A percentile compares a stretch with the other conserved stretches of the same genome.
phyloP scores from a whole-genome alignment of 2,329 filamentous ascomycete species.

The Cryphonectria japonica region DNA sequence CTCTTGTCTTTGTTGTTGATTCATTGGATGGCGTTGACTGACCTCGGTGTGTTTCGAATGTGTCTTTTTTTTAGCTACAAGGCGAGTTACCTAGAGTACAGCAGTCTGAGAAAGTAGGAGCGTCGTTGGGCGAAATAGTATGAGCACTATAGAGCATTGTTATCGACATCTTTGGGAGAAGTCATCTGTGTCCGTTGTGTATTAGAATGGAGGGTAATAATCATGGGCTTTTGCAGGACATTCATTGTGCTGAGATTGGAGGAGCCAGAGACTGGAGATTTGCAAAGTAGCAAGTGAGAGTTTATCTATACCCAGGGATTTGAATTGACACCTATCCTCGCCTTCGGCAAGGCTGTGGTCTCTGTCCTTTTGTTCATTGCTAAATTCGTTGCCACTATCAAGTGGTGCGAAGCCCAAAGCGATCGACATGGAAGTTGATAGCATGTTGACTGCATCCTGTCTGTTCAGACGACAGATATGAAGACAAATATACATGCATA shows the following conservation, averaged over 20 bases:
- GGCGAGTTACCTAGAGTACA: conserved; percentile 21
- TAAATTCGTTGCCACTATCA: neutral
- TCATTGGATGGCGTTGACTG: neutral
- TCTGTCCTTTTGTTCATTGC: no score
- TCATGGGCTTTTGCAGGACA: neutral
- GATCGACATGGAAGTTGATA: neutral
- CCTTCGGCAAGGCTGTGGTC: neutral
- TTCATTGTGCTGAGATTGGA: neutral
- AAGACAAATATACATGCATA: neutral
- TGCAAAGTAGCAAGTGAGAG: neutral
- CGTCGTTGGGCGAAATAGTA: neutral
- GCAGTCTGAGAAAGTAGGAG: neutral
- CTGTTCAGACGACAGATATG: neutral
- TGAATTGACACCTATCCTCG: neutral
- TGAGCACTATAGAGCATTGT: neutral
- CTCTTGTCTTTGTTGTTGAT: neutral
- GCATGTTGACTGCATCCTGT: neutral
- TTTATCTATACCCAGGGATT: neutral
- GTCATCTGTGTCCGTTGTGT: neutral
- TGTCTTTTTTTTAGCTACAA: conserved; percentile 12
- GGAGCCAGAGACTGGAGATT: neutral
- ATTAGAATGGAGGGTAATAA: neutral
- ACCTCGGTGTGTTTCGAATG: neutral
- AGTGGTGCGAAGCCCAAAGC: neutral
- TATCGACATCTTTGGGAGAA: neutral